These are phyloP conservation scores for Astragalus glycyphyllos DNA, from an alignment of 306 rosid genomes.

Conservation along the genomic window DNA sequence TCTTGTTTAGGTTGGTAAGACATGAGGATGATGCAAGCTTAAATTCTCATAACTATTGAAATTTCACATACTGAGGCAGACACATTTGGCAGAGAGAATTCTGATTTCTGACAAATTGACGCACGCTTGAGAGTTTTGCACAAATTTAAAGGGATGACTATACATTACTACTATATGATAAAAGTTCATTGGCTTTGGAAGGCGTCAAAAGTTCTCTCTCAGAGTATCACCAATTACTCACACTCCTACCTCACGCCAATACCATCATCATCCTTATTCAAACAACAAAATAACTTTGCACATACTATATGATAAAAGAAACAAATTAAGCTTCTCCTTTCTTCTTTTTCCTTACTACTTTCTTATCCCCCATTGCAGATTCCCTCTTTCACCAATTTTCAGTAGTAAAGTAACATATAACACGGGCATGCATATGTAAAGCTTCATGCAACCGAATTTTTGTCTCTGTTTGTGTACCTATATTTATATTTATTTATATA, in stretches of 20 bases:
- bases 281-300: background rate
- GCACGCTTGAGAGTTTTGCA: conserved; percentile 47
- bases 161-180: conserved; percentile 10
- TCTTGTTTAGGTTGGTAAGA: background rate
- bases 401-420: background rate
- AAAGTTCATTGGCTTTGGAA: conserved; percentile 49
- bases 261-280: conserved; percentile 27
- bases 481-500: no score
- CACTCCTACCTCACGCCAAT: conserved; percentile 47
- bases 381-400: conserved; percentile 30
- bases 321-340: background rate
- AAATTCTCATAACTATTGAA: conserved; percentile 5
- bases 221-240: conserved; percentile 35
- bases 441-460: background rate
- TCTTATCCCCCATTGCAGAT: conserved; percentile 25
- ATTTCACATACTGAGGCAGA: conserved; percentile 38
- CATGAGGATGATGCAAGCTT: conserved; percentile 16
- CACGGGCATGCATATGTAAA: background rate
- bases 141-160: conserved; percentile 6
- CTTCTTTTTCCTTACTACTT: conserved; percentile 2
- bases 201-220: conserved; percentile 43
- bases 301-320: background rate
- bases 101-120: conserved; percentile 46
- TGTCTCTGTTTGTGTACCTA: background rate
- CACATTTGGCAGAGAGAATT: conserved; percentile 31